Base-by-base conservation (phyloP, 257 asterid species). In the Fraxinus excelsior region DNA sequence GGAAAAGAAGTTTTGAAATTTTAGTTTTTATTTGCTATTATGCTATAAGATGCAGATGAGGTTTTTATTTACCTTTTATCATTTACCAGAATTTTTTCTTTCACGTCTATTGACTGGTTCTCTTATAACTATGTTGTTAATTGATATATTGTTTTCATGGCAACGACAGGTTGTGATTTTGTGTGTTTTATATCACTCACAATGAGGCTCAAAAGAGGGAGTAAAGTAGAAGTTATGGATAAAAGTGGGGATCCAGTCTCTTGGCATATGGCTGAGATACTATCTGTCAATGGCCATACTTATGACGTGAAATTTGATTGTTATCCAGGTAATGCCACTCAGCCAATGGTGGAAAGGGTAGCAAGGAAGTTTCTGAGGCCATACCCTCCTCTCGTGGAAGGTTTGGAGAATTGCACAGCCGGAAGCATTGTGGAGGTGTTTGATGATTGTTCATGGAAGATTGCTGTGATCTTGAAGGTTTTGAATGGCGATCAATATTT, bases 361-460 rank as follows among this genome's bases (percentile, higher is more conserved):
- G 58, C 91, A 8, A 81, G 87, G 80, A 85, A 78, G 78, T 72
- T 40, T 69, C 81, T 93, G 71, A 93, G 95, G 73, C 98, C 95
- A 60, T 78, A 82, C 75, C 98, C 91, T 34, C 90, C 95, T 62
- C 31, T 58, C 60, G 51, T 81, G 76, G 82, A 75, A 74, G 84
- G 86, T 21, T 21, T 60, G 31, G 84, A 82, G 69, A 72, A 73
- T 80, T 89, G 76, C 73, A 32, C 67, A 53, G 84, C 83, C 77
- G 96, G 97, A 76, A 91, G 88, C 46, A 38, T 86, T 29, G 94
- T 93, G 68, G 97, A 93, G 88, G 91, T 92, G 70, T 88, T 89
- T 86, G 75, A 86, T 65, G 87, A 82, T 25, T 73, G 34, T 81
- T 80, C 94, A 23, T 94, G 98, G 97, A 94, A 82, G 84, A 53